Evolutionary conservation across 257 asterid species (phyloP).

Genomic region (Ballota nigra): DNA sequence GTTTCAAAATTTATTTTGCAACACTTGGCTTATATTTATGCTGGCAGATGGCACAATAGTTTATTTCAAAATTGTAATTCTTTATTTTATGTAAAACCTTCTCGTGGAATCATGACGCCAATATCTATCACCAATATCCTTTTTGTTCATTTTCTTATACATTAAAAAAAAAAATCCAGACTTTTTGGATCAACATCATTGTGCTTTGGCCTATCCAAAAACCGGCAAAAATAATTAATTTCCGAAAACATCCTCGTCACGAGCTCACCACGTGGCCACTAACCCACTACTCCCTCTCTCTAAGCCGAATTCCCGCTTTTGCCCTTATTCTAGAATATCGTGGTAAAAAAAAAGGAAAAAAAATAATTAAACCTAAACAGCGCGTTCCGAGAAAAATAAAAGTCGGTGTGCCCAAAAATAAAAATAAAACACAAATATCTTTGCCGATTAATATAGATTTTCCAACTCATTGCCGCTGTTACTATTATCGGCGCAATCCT

Average conservation of each 20-base stretch:
- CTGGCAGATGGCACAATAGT: no score
- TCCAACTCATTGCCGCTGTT: conserved; percentile 38
- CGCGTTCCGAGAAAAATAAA: background rate
- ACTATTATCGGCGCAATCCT: conserved; percentile 22
- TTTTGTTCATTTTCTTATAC: no score
- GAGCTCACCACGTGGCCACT: conserved; percentile 2
- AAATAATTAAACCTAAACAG: background rate
- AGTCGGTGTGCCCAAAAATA: conserved; percentile 4
- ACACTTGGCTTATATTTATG: no score
- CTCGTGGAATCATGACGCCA: no score
- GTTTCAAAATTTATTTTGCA: no score
- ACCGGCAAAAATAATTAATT: background rate
- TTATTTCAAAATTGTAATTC: no score
- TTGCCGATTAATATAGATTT: conserved; percentile 10
- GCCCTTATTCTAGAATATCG: conserved; percentile 22
- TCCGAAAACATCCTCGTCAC: background rate
- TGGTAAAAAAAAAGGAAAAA: background rate
- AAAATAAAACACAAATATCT: conserved; percentile 23
- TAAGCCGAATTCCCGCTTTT: background rate
- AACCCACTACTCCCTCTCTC: background rate
- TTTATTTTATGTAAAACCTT: no score
- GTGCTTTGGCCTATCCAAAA: background rate
- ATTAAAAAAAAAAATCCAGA: background rate
- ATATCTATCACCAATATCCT: background rate
- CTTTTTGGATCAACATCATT: background rate